These are phyloP conservation scores for Cucurbita moschata DNA, from an alignment of 306 rosid species.

Conservation along the genomic window DNA sequence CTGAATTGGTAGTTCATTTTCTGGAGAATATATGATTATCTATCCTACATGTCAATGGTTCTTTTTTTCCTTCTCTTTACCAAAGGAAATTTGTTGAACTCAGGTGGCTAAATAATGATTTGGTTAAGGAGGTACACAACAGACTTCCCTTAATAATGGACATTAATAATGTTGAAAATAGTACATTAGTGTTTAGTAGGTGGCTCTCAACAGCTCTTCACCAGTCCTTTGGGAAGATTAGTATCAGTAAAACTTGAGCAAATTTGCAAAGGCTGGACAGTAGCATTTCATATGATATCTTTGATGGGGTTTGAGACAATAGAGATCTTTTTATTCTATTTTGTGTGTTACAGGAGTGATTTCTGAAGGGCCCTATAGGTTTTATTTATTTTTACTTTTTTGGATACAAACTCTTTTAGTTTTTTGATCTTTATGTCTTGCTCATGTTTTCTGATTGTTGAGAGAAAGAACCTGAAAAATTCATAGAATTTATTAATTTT, in stretches of 20 bases:
- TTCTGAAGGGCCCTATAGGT: not conserved
- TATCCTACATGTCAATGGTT: not conserved
- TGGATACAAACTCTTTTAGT: too few relatives aligned
- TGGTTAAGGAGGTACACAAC: not conserved
- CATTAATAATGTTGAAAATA: not conserved
- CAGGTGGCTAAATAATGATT: not conserved
- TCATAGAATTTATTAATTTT: not conserved
- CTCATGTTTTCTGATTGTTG: not conserved
- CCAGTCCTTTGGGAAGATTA: not conserved
- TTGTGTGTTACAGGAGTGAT: not conserved
- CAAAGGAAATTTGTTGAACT: not conserved
- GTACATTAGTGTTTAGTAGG: not conserved
- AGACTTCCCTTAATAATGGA: not conserved
- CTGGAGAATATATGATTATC: not conserved
- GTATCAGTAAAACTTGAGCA: not conserved
- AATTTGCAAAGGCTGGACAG: not conserved
- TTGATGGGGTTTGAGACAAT: not conserved
- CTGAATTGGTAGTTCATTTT: conserved; percentile 6
- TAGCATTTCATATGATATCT: not conserved
- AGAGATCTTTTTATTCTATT: not conserved
- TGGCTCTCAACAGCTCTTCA: not conserved
- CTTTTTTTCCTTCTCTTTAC: not conserved
- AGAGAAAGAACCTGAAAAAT: not conserved
- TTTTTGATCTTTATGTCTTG: not conserved
- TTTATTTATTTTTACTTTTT: not conserved